Conservation (phyloP, 768 basidiomycete species). For the Hirschioporus abietinus region DNA sequence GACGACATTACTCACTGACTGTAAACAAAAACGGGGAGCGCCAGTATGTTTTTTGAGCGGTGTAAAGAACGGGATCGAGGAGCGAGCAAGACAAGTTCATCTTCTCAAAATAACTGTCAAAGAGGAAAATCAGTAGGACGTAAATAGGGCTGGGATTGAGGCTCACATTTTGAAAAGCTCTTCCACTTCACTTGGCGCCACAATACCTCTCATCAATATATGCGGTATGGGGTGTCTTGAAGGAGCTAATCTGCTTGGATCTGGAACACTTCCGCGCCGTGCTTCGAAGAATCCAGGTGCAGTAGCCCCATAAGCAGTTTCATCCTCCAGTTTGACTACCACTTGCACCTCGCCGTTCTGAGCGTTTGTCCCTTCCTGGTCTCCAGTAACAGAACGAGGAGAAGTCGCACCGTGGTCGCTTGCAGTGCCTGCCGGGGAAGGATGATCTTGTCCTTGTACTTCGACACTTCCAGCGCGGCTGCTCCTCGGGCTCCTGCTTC, state of each 20-base stretch:
- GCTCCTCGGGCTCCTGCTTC: background rate
- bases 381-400: background rate
- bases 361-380: background rate
- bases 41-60: constrained; percentile 71
- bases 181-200: constrained; percentile 63
- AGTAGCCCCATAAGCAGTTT: background rate
- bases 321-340: background rate
- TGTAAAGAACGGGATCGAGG: constrained; percentile 79
- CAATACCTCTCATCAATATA: constrained; percentile 59
- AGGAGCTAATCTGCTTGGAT: constrained; percentile 19
- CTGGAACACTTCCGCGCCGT: background rate
- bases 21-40: constrained; percentile 91
- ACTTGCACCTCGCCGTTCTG: background rate
- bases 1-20: constrained; percentile 53
- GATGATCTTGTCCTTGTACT: background rate
- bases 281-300: constrained; percentile 1
- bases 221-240: constrained; percentile 49
- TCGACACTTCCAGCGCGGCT: background rate
- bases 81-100: constrained; percentile 79
- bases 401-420: background rate
- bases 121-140: constrained; percentile 7
- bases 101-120: constrained; percentile 60
- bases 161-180: constrained; percentile 66
- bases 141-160: constrained; percentile 1
- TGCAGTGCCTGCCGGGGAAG: background rate